phyloP scores from a whole-genome alignment of 1,284 basidiomycete species.

The Neonothopanus nambi region DNA sequence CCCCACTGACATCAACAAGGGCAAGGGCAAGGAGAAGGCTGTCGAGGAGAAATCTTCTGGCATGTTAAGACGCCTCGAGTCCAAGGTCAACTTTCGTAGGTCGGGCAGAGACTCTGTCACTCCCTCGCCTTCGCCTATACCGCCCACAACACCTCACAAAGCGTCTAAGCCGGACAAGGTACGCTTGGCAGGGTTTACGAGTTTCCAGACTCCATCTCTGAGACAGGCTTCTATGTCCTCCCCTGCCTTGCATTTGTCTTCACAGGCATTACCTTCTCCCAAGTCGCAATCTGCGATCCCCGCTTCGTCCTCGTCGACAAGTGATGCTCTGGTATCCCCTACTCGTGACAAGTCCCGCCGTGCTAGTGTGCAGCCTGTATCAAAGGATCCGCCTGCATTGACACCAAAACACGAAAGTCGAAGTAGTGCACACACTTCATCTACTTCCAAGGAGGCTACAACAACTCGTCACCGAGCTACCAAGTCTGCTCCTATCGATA shows the following conservation, averaged over 20 bases:
- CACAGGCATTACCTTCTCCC: conserved; percentile 51
- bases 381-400: conserved; percentile 23
- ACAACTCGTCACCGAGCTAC: conserved; percentile 37
- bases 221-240: conserved; percentile 72
- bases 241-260: conserved; percentile 61
- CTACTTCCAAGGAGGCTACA: conserved; percentile 23
- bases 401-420: conserved; percentile 14
- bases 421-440: conserved; percentile 17
- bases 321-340: conserved; percentile 42
- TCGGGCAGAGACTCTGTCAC: conserved; percentile 44
- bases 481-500: conserved; percentile 36
- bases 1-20: conserved; percentile 27
- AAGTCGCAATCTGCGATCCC: conserved; percentile 51
- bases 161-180: conserved; percentile 38
- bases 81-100: conserved; percentile 57
- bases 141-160: conserved; percentile 25
- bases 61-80: conserved; percentile 37
- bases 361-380: conserved; percentile 39
- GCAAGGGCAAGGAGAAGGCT: conserved; percentile 41
- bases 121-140: conserved; percentile 41
- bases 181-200: conserved; percentile 53
- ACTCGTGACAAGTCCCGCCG: conserved; percentile 41
- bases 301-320: conserved; percentile 44
- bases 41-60: conserved; percentile 39
- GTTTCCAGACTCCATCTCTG: conserved; percentile 63